These are phyloP conservation scores for Sclerotinia spermophila DNA, from an alignment of 2,329 filamentous ascomycete genomes.

Conservation along the genomic window DNA sequence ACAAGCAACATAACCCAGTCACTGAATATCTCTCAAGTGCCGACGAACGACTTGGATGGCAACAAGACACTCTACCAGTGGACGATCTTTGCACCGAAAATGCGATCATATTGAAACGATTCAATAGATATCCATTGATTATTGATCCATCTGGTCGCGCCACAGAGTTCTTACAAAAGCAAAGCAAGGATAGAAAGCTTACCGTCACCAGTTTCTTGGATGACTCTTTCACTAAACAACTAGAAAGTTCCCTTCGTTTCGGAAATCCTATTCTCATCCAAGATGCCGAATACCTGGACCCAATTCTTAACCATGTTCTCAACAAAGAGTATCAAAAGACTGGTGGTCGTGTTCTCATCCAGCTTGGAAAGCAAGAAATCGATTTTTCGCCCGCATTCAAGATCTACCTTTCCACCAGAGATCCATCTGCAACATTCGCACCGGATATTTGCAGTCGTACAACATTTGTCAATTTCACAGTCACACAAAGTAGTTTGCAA, in stretches of 20 bases:
- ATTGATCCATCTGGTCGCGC: constrained; percentile 95
- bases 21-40: constrained; percentile 96
- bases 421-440: constrained; percentile 92
- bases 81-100: constrained; percentile 99
- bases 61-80: constrained; percentile 87
- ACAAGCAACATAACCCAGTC: constrained; percentile 89
- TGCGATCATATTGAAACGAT: constrained; percentile 92
- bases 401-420: constrained; percentile 89
- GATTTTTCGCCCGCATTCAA: constrained; percentile 97
- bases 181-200: constrained; percentile 87
- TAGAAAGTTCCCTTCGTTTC: constrained; percentile 94
- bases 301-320: constrained; percentile 94
- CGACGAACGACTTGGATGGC: constrained; percentile 92
- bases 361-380: constrained; percentile 97
- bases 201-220: constrained; percentile 98
- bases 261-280: constrained; percentile 98
- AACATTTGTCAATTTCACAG: constrained; percentile 98
- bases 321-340: constrained; percentile 99
- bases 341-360: constrained; percentile 93
- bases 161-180: constrained; percentile 91
- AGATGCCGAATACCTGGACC: constrained; percentile 94
- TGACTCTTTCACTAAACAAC: constrained; percentile 94
- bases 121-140: constrained; percentile 97
- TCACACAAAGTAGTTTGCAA: constrained; percentile 97
- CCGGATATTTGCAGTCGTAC: constrained; percentile 97